Evolutionary conservation across 352 stramenopile species (phyloP).

Genomic region (Phytophthora sansomeana): DNA sequence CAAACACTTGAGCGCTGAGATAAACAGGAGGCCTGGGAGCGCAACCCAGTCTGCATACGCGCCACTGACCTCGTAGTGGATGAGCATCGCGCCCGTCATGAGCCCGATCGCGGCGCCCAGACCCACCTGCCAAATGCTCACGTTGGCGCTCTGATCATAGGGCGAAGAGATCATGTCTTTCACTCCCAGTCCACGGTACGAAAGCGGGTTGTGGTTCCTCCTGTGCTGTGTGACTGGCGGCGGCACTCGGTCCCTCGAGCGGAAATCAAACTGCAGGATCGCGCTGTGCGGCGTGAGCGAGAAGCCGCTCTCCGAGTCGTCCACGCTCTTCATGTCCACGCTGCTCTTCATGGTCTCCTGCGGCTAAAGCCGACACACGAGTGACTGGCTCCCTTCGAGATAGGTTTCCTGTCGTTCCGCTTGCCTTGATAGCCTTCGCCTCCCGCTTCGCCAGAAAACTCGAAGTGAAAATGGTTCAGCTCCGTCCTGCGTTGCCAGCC

Average conservation of each 20-base stretch:
- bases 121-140: constrained; percentile 56
- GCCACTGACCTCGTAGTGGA: constrained; percentile 42
- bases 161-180: constrained; percentile 59
- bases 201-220: constrained; percentile 14
- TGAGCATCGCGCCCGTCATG: constrained; percentile 51
- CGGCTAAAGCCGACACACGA: constrained; percentile 14
- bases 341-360: constrained; percentile 5
- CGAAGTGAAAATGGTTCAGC: constrained; percentile 41
- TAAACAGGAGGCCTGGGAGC: constrained; percentile 69
- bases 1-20: constrained; percentile 68
- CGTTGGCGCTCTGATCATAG: constrained; percentile 53
- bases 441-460: constrained; percentile 21
- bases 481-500: constrained; percentile 29
- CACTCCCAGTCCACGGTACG: constrained; percentile 41
- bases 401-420: constrained; percentile 19
- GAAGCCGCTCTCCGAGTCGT: constrained; percentile 44
- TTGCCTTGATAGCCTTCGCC: constrained; percentile 14
- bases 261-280: constrained; percentile 41
- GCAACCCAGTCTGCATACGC: constrained; percentile 58
- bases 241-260: constrained; percentile 26
- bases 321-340: constrained; percentile 35
- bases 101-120: constrained; percentile 56
- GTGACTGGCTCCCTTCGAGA: constrained; percentile 3
- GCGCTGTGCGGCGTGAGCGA: constrained; percentile 40
- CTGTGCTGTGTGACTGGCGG: constrained; percentile 13